These are phyloP conservation scores for Vitis rotundifolia DNA, from an alignment of 164 flowering plant species.

Conservation along the genomic window DNA sequence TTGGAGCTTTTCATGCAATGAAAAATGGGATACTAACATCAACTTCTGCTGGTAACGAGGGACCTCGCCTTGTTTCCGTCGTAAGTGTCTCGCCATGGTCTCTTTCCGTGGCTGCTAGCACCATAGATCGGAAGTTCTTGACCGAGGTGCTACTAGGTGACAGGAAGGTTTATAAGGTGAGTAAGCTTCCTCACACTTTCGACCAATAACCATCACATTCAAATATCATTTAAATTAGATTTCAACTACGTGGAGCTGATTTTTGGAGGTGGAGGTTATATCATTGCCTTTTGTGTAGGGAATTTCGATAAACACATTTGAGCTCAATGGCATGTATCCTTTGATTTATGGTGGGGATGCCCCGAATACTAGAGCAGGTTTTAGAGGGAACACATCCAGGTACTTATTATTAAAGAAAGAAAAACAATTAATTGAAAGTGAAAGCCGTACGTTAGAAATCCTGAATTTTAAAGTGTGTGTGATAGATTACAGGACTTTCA, in stretches of 20 bases:
- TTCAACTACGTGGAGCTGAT: no score
- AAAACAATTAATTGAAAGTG: no score
- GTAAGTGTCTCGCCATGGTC: slow-evolving; percentile 44
- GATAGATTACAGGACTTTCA: no score
- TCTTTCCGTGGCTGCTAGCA: slow-evolving; percentile 43
- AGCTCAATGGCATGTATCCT: slow-evolving; percentile 14
- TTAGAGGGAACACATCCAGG: slow-evolving; percentile 18
- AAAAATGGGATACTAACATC: slow-evolving; percentile 33
- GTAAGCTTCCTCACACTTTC: background rate
- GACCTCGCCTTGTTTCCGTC: slow-evolving; percentile 22
- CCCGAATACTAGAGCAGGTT: slow-evolving; percentile 20
- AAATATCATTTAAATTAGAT: no score
- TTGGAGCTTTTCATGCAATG: slow-evolving; percentile 43
- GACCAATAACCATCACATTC: no score
- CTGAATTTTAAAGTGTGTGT: no score
- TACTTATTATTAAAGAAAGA: background rate
- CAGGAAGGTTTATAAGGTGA: slow-evolving; percentile 24
- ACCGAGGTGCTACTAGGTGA: slow-evolving; percentile 31
- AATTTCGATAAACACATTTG: slow-evolving; percentile 29
- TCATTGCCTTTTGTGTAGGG: slow-evolving; percentile 20
- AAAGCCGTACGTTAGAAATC: no score
- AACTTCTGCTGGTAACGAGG: slow-evolving; percentile 32
- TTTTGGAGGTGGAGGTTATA: background rate
- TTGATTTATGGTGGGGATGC: slow-evolving; percentile 31
- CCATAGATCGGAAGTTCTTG: slow-evolving; percentile 28